Base-by-base conservation (phyloP, 495 filamentous ascomycete species). In the Sabuloglossum arenarium region DNA sequence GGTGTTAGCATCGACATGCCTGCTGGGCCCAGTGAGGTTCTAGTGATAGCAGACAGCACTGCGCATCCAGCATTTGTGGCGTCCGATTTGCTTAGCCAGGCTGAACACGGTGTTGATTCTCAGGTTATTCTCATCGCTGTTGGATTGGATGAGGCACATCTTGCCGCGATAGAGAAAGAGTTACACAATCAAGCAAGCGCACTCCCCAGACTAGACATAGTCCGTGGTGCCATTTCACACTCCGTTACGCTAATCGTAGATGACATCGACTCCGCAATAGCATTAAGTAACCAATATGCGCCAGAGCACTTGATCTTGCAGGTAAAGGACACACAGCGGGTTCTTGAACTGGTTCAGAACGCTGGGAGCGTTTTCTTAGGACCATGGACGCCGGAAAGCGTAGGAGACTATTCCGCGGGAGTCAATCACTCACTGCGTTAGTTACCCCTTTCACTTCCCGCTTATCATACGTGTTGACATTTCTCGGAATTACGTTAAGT, bases 1-100 rank as follows among this genome's bases (percentile, higher is more conserved):
- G 81, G 85, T 31, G 91, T 98, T 16, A 82, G 85, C 68, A 98
- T 98, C 64, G 91, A 98, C 65, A 98, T 98, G 91, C 91, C 91
- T 11, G 91, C 91, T 39, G 91, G 91, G 10, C 91, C 91, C 3
- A 95, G 88, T 46, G 91, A 98, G 67, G 90, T 98, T 1, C 79
- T 98, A 6, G 91, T 98, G 39, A 77, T 98, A 34, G 93, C 91
- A n/a, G 91, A 98, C 71, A 79, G 80, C 67, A 71, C 78, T 49
- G 82, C 91, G 30, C 93, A 90, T 64, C 93, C 91, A 2, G 88
- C 86, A 0, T 98, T 98, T 63, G 91, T 98, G 21, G 91, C 90
- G 1, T 88, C 86, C 8, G 91, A 98, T 65, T 77, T 98, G 6
- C 75, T 98, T 37, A 91, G 85, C 24, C 91, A 98, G 73, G 93